phyloP scores from a whole-genome alignment of 2,329 filamentous ascomycete species.

The Huntiella savannae region DNA sequence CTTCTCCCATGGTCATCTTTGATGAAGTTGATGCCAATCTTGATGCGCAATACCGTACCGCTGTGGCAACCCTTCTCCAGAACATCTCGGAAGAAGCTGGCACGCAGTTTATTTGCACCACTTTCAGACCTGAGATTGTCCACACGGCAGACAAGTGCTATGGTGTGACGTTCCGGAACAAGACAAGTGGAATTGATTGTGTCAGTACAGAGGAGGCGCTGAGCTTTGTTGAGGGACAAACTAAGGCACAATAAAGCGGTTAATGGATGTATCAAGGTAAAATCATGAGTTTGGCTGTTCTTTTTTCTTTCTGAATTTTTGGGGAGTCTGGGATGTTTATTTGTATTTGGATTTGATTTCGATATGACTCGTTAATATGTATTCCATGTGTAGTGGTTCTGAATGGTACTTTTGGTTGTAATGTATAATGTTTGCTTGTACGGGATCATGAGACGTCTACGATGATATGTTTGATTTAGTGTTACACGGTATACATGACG shows the following conservation, averaged over 20 bases:
- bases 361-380: no score
- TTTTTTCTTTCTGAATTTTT: background rate
- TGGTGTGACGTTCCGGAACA: conserved; percentile 81
- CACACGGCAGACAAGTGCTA: conserved; percentile 94
- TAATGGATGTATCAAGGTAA: background rate
- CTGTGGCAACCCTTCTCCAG: conserved; percentile 75
- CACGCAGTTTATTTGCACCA: conserved; percentile 91
- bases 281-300: background rate
- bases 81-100: conserved; percentile 50
- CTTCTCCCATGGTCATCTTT: conserved; percentile 96
- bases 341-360: no score
- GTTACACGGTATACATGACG: no score
- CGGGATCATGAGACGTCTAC: no score
- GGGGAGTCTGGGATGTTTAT: no score
- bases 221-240: conserved; percentile 81
- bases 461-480: no score
- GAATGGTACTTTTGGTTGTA: no score
- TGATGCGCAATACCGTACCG: conserved; percentile 92
- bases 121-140: conserved; percentile 92
- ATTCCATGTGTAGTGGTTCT: no score
- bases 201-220: conserved; percentile 74
- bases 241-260: conserved; percentile 2
- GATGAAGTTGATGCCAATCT: conserved; percentile 98
- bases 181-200: conserved; percentile 86
- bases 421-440: no score